These are phyloP conservation scores for Immersiporthe knoxdaviesiana DNA, from an alignment of 2,329 filamentous ascomycete genomes.

Conservation along the genomic window DNA sequence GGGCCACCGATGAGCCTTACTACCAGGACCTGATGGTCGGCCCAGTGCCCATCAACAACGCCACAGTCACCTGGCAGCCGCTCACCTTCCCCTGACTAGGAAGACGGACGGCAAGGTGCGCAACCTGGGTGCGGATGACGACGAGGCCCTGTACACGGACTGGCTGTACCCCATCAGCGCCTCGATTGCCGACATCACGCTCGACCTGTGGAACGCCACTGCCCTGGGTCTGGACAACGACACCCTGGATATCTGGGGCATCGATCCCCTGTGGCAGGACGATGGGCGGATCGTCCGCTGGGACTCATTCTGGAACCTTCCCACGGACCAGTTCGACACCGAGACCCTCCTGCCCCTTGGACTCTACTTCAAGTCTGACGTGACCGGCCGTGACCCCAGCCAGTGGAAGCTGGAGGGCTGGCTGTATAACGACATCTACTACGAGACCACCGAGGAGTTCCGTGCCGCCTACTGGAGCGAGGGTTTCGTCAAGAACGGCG, in stretches of 20 bases:
- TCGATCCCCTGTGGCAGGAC: conserved; percentile 47
- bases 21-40: conserved; percentile 53
- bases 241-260: conserved; percentile 45
- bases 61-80: conserved; percentile 42
- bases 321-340: conserved; percentile 45
- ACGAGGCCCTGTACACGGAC: conserved; percentile 35
- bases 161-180: conserved; percentile 43
- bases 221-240: conserved; percentile 45
- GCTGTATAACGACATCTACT: conserved; percentile 59
- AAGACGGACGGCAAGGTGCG: conserved; percentile 43
- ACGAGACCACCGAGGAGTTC: conserved; percentile 53
- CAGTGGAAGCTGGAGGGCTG: conserved; percentile 56
- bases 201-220: conserved; percentile 48
- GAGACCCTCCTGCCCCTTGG: conserved; percentile 50
- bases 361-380: conserved; percentile 48
- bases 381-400: conserved; percentile 53
- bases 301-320: conserved; percentile 49
- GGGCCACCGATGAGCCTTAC: conserved; percentile 42
- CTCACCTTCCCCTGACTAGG: conserved; percentile 49
- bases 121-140: conserved; percentile 44
- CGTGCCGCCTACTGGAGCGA: conserved; percentile 46
- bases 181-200: conserved; percentile 47
- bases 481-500: conserved; percentile 50
- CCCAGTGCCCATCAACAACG: conserved; percentile 49
- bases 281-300: conserved; percentile 49